Evolutionary conservation across 169 alveolate genomes (phyloP).

Genomic region (Eimeria falciformis): DNA sequence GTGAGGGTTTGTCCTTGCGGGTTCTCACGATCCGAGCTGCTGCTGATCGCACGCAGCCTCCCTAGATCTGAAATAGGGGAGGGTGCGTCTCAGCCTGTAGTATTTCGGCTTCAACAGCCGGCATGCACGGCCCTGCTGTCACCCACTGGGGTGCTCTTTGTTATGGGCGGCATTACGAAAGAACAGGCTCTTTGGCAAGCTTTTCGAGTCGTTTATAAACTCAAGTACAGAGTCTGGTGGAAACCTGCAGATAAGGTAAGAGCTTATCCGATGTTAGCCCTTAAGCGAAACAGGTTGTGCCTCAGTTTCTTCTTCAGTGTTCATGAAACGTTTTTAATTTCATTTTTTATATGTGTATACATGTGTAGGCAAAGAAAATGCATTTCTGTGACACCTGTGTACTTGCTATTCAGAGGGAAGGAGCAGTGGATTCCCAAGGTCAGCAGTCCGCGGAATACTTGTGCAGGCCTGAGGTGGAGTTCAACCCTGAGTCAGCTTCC

Average conservation of each 20-base stretch:
- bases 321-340: neutral
- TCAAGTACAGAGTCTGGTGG: constrained; percentile 63
- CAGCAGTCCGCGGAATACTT: neutral
- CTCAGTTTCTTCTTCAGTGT: neutral
- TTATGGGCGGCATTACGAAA: constrained; percentile 75
- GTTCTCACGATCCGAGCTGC: constrained; percentile 42
- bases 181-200: constrained; percentile 77
- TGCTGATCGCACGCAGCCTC: constrained; percentile 74
- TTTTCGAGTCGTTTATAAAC: constrained; percentile 65
- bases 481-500: constrained; percentile 38
- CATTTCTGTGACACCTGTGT: neutral
- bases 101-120: constrained; percentile 59
- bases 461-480: constrained; percentile 38
- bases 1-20: constrained; percentile 38
- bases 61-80: constrained; percentile 50
- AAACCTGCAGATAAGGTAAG: neutral
- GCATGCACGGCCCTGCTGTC: constrained; percentile 71
- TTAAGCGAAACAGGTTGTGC: neutral
- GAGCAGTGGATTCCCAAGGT: neutral
- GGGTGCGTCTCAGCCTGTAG: constrained; percentile 49
- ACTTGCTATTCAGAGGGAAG: neutral
- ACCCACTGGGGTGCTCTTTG: constrained; percentile 56
- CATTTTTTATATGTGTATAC: neutral
- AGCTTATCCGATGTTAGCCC: neutral
- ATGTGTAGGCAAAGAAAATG: neutral